Evolutionary conservation across 345 rosid genomes (phyloP).

Genomic region (Pseudoturritis turrita): DNA sequence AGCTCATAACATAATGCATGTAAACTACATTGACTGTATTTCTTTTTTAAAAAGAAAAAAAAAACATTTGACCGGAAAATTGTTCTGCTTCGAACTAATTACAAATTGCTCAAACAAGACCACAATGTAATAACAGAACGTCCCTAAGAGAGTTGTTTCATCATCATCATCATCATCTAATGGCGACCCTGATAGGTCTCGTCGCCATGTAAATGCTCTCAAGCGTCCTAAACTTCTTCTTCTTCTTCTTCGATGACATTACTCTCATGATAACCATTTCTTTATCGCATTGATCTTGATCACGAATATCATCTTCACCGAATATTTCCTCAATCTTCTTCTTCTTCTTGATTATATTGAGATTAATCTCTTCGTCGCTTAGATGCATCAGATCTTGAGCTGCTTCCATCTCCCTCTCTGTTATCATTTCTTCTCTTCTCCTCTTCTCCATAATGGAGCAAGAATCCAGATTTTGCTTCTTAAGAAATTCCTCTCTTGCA

Average conservation of each 20-base stretch:
- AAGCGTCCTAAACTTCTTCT: slow-evolving; percentile 18
- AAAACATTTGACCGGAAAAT: background rate
- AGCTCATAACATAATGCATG: background rate
- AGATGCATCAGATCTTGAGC: slow-evolving; percentile 12
- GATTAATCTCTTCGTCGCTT: slow-evolving; percentile 25
- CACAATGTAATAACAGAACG: background rate
- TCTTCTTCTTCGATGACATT: slow-evolving; percentile 13
- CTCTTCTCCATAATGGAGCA: slow-evolving; percentile 13
- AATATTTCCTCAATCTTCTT: slow-evolving; percentile 25
- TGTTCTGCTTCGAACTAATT: background rate
- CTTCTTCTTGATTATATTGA: slow-evolving; percentile 7
- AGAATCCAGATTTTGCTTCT: background rate
- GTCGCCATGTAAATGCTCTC: slow-evolving; percentile 32
- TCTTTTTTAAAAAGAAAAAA: background rate
- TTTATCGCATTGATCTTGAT: slow-evolving; percentile 20
- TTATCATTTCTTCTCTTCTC: slow-evolving; percentile 8
- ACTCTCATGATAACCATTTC: slow-evolving; percentile 6
- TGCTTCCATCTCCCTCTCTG: slow-evolving; percentile 18
- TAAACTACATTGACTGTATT: background rate
- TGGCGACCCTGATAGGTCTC: slow-evolving; percentile 14
- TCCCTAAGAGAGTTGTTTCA: background rate
- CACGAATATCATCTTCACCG: slow-evolving; percentile 9
- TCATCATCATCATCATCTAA: too few species aligned
- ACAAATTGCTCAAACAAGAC: background rate
- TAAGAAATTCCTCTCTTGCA: background rate